Evolutionary conservation across 345 rosid species (phyloP), one percentile per base, ranked within the genome.

Genomic region (Arabis alpina): DNA sequence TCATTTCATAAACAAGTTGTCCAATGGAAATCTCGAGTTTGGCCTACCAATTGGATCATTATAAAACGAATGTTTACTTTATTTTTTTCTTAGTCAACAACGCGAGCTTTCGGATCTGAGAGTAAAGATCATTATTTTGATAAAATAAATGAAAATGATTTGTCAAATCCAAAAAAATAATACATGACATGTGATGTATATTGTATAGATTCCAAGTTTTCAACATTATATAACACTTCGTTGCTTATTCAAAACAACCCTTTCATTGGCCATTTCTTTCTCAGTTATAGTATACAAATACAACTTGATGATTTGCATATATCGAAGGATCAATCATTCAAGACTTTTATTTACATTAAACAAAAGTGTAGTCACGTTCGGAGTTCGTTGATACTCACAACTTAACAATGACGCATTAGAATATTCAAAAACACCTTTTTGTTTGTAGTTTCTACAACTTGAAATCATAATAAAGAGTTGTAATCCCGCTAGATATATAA

Each of bases 291-390:
- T 50, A 39, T 41, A 30, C 8, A 3, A 8, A 30, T 42, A 58
- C 61, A 42, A 23, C 39, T 57, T 57, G 72, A 66, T 66, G 68
- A 61, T 62, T 52, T 62, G 25, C 56, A 52, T 52, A 43, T 42
- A 51, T 34, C 54, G 68, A 59, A 66, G 68, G 44, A 19, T 19
- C 4, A 2, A 28, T 28, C 37, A 6, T 5, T 27, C 51, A 52
- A 44, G 51, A 60, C 73, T 59, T 60, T 67, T 5, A 37, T 44
- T 6, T 34, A 5, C 19, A 60, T 67, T 67, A 43, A 59, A 60
- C 44, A 43, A 59, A 74, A 12, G 9, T 74, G 14, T 15, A 59
- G 57, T 74, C 73, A 59, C 78, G 78, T 53, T 67, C 25, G 56
- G 14, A 53, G 23, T 60, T 59, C 50, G 68, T 66, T 53, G 73